Conservation (phyloP, 192 early-diverging fungal genomes). For the Phycomyces nitens region DNA sequence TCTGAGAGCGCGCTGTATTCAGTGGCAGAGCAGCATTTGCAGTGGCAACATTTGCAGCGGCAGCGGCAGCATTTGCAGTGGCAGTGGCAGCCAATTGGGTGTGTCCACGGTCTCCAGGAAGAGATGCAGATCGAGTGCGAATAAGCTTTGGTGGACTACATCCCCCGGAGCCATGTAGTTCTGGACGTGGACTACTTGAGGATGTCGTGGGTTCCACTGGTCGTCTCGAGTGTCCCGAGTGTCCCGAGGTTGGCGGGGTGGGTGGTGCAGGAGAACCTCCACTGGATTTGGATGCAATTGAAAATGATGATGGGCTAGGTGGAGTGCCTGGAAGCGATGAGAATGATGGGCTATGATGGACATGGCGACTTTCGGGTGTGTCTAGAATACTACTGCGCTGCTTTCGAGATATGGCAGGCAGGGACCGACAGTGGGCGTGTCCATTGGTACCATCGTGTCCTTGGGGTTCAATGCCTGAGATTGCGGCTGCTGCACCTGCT, state of each 20-base stretch:
- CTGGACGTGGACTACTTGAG: too few relatives aligned
- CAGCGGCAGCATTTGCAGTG: not conserved
- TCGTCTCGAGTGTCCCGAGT: too few relatives aligned
- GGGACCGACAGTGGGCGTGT: too few relatives aligned
- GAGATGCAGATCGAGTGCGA: too few relatives aligned
- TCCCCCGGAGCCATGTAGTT: too few relatives aligned
- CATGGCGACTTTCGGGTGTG: not conserved
- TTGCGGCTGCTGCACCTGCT: not conserved
- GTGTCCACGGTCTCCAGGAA: too few relatives aligned
- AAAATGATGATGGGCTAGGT: conserved; percentile 9
- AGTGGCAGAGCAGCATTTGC: not conserved
- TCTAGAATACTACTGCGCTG: not conserved
- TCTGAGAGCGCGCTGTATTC: not conserved
- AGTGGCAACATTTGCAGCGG: not conserved
- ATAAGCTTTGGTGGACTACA: not conserved
- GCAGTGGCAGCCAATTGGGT: not conserved
- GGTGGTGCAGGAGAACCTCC: not conserved
- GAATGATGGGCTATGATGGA: conserved; percentile 11
- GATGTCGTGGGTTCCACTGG: too few relatives aligned
- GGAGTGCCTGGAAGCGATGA: conserved; percentile 1
- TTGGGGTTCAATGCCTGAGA: not conserved
- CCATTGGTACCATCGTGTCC: not conserved
- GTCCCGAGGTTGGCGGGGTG: too few relatives aligned
- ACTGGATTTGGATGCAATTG: conserved; percentile 1
- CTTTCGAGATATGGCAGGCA: not conserved